Conservation (phyloP, 106 monocot genomes). For the Dendrobium officinale region DNA sequence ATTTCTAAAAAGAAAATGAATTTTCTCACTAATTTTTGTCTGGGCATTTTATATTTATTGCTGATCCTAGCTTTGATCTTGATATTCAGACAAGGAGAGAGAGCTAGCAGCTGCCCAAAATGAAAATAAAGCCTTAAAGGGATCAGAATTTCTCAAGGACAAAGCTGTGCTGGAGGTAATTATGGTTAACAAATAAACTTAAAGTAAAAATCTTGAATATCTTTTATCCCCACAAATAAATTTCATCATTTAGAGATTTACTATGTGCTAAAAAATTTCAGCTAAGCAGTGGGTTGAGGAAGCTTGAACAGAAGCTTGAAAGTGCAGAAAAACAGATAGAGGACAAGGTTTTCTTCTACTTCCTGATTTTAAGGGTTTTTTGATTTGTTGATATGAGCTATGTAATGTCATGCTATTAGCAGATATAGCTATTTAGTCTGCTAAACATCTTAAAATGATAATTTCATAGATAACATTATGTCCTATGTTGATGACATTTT, state of each 20-base stretch:
- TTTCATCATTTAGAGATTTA: not conserved
- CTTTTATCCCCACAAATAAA: not conserved
- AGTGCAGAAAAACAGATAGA: constrained; percentile 27
- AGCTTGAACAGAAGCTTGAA: constrained; percentile 29
- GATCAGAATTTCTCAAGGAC: constrained; percentile 31
- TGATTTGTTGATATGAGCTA: not conserved
- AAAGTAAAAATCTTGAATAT: not conserved
- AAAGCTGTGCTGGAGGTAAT: constrained; percentile 43
- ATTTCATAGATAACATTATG: too few species aligned
- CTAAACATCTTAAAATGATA: too few species aligned
- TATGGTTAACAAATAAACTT: not conserved
- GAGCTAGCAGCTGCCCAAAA: constrained; percentile 23
- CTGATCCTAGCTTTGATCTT: not conserved
- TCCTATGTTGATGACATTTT: too few species aligned
- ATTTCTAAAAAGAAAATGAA: too few species aligned
- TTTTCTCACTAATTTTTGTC: too few species aligned
- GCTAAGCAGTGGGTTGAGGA: constrained; percentile 35
- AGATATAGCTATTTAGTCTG: too few species aligned
- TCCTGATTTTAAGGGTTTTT: not conserved
- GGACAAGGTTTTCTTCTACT: constrained; percentile 17
- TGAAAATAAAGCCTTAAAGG: constrained; percentile 42
- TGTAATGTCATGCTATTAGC: too few species aligned
- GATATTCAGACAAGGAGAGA: constrained; percentile 33
- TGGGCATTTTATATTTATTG: too few species aligned
- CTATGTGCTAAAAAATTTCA: constrained; percentile 3